These are phyloP conservation scores for Combretum micranthum DNA, from an alignment of 345 rosid species.

Conservation along the genomic window DNA sequence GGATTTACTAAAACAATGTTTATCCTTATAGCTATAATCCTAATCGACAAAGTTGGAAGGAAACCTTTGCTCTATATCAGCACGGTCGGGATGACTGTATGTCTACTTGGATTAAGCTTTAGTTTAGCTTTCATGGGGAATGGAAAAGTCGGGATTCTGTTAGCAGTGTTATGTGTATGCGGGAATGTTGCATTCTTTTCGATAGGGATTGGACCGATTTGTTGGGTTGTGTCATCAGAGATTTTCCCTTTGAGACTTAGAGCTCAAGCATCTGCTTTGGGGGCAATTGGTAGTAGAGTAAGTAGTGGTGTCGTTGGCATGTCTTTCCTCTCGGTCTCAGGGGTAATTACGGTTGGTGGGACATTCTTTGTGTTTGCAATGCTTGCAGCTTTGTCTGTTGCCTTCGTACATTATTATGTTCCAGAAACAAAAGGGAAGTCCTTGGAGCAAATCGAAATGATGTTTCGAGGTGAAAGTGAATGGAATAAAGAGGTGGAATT, in stretches of 20 bases:
- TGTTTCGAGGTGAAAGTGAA: conserved; percentile 33
- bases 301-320: conserved; percentile 58
- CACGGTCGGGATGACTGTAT: conserved; percentile 55
- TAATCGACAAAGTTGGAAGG: conserved; percentile 55
- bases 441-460: conserved; percentile 48
- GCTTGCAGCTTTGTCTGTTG: conserved; percentile 36
- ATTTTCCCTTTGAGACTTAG: conserved; percentile 58
- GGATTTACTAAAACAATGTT: conserved; percentile 56
- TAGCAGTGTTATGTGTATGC: conserved; percentile 40
- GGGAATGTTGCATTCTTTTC: conserved; percentile 67
- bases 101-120: conserved; percentile 40
- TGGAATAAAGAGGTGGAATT: conserved; percentile 24
- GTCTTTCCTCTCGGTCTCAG: conserved; percentile 52
- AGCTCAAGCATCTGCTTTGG: conserved; percentile 62
- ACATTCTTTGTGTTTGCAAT: conserved; percentile 40
- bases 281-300: conserved; percentile 50
- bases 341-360: conserved; percentile 50
- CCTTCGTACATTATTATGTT: conserved; percentile 37
- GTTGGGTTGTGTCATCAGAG: conserved; percentile 59
- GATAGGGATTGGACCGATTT: conserved; percentile 52
- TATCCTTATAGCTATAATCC: conserved; percentile 45
- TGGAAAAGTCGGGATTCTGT: conserved; percentile 24
- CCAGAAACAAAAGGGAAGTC: conserved; percentile 75
- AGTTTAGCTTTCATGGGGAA: conserved; percentile 24
- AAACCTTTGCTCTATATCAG: conserved; percentile 55